Percentiles rank a stretch among this genome's conserved stretches.
Conservation (phyloP, 2,329 filamentous ascomycete genomes). For the Monilinia fructigena region DNA sequence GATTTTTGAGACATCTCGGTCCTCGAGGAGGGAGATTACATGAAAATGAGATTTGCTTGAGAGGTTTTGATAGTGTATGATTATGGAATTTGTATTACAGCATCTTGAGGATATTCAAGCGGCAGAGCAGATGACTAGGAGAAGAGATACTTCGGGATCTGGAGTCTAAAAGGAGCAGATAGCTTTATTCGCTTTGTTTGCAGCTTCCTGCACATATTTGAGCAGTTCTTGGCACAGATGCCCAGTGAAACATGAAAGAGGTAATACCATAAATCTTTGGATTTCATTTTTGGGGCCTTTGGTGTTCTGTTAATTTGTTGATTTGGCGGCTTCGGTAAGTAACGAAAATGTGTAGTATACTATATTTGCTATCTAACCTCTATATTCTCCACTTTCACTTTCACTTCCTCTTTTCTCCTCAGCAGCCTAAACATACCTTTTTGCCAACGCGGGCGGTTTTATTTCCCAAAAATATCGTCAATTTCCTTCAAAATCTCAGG, state of each 20-base stretch:
- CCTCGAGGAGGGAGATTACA: background rate
- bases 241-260: background rate
- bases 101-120: background rate
- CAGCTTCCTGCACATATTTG: constrained; percentile 14
- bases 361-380: background rate
- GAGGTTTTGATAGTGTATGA: constrained; percentile 1
- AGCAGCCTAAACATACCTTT: constrained; percentile 29
- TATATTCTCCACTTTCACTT: background rate
- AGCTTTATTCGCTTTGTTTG: background rate
- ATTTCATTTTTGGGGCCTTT: background rate
- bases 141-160: background rate
- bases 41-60: background rate
- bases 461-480: constrained; percentile 56
- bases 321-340: too few species aligned
- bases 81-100: background rate
- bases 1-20: background rate
- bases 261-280: background rate
- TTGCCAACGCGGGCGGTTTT: constrained; percentile 49
- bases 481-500: constrained; percentile 59
- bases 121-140: background rate
- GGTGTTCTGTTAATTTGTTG: background rate
- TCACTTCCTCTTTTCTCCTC: too few species aligned
- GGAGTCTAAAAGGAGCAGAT: constrained; percentile 4
- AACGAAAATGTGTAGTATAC: background rate
- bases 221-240: background rate